Evolutionary conservation across 2,329 filamentous ascomycete genomes (phyloP), one percentile per base, ranked within the genome.

Genomic region (Gaeumannomyces sp.): DNA sequence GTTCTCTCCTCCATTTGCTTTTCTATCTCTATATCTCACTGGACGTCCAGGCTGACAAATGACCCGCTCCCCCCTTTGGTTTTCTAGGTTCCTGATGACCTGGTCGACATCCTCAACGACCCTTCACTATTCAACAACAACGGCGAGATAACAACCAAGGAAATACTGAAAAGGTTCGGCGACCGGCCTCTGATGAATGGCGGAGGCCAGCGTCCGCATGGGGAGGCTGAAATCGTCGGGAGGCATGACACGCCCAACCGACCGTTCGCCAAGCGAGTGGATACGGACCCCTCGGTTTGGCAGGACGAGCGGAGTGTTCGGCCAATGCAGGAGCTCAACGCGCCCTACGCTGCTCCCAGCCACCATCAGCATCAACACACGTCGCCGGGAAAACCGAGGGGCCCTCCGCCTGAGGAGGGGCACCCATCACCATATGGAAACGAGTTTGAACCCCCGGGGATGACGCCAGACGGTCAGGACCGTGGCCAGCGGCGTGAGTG

Each of bases 81-180:
- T 25, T 25, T 59, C 14, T 61, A 98, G 95, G 93, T 99, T 60
- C 95, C 95, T 0, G 92, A 96, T 73, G 93, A 98, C 73, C 84
- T 99, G 31, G 88, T 93, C 72, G 89, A 91, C 64, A 88, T 97
- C 63, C 82, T 98, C 31, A 91, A 89, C 73, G 94, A 99, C 75
- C 89, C 89, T 5, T 85, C 85, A 28, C 85, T 97, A 63, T 94
- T 96, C 77, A 92, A 89, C 74, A 90, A 87, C 72, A 89, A 85
- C 68, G 89, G 90, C 60, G 94, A 99, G 66, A 89, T 97, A 67
- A 97, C 94, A 1, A 96, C 93, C 7, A 99, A 99, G 76, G 95
- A 99, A 72, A 98, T 99, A 64, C 83, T 99, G 63, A 96, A 94
- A 75, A 88, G 92, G 65, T 97, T 96, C 76, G 93, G 93, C 62